Evolutionary conservation across 805 yeast species (phyloP).

Genomic region (Candida maesae): DNA sequence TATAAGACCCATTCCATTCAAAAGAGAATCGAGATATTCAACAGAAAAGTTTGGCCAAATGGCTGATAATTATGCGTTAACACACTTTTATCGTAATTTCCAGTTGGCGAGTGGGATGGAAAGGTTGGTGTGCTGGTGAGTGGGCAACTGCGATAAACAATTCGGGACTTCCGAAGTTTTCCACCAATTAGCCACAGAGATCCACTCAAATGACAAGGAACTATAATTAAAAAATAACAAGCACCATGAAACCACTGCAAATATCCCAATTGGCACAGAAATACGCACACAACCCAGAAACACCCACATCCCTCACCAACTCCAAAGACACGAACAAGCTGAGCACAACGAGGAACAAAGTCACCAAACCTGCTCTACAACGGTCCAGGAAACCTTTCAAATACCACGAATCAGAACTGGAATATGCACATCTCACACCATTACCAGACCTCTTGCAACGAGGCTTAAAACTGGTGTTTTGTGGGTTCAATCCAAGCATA

Average conservation of each 20-base stretch:
- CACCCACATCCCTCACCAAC: background rate
- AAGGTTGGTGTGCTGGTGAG: no score
- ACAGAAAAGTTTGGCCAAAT: no score
- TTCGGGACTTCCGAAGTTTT: background rate
- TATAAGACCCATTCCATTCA: no score
- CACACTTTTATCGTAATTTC: no score
- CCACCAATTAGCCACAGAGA: background rate
- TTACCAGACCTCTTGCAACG: constrained; percentile 22
- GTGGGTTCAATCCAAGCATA: constrained; percentile 73
- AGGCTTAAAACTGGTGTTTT: constrained; percentile 44
- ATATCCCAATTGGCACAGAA: background rate
- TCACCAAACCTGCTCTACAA: no score
- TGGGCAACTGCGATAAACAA: no score
- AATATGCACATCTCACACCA: constrained; percentile 19
- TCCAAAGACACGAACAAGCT: background rate
- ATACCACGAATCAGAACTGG: constrained; percentile 14
- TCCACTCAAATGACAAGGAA: background rate
- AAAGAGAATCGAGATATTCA: no score
- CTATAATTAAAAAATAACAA: no score
- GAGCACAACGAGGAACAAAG: background rate
- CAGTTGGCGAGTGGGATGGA: no score
- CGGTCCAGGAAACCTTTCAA: constrained; percentile 4
- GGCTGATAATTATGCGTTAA: no score
- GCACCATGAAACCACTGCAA: background rate
- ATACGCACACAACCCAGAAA: background rate